phyloP scores from a whole-genome alignment of 2,329 filamentous ascomycete species.

The Fusarium subglutinans region DNA sequence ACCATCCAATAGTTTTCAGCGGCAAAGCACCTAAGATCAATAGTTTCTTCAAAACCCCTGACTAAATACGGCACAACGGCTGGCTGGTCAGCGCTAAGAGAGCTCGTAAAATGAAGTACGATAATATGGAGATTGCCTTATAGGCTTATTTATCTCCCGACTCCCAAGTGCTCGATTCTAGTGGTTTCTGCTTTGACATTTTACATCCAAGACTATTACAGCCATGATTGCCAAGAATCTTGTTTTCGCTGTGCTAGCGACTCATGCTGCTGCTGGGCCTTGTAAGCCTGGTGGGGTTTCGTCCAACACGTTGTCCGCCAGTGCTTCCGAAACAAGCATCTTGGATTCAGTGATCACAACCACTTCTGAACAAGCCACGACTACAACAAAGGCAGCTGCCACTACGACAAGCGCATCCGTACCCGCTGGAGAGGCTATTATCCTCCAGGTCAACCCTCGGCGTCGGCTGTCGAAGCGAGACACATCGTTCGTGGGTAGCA shows the following conservation, averaged over 20 bases:
- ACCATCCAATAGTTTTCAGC: neutral
- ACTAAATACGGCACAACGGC: neutral
- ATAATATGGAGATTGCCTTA: too few relatives aligned
- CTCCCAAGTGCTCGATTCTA: too few relatives aligned
- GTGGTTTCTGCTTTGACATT: neutral
- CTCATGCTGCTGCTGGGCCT: neutral
- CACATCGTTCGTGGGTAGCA: neutral
- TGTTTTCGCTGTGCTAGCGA: neutral
- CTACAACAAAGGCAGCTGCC: neutral
- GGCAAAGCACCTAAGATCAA: neutral
- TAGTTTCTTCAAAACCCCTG: slow-evolving; percentile 1
- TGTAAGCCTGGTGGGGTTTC: neutral
- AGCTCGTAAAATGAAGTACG: neutral
- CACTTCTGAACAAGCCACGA: neutral
- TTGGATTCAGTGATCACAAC: neutral
- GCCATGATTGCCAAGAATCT: neutral
- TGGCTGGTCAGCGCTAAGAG: neutral
- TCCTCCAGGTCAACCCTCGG: neutral
- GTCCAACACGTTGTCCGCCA: neutral
- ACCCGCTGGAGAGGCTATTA: neutral
- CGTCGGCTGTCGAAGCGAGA: neutral
- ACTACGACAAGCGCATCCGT: neutral
- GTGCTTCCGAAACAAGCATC: neutral
- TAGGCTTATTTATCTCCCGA: neutral
- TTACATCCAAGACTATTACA: neutral